phyloP scores from a whole-genome alignment of 2,329 filamentous ascomycete species.

The Talaromyces sp. region DNA sequence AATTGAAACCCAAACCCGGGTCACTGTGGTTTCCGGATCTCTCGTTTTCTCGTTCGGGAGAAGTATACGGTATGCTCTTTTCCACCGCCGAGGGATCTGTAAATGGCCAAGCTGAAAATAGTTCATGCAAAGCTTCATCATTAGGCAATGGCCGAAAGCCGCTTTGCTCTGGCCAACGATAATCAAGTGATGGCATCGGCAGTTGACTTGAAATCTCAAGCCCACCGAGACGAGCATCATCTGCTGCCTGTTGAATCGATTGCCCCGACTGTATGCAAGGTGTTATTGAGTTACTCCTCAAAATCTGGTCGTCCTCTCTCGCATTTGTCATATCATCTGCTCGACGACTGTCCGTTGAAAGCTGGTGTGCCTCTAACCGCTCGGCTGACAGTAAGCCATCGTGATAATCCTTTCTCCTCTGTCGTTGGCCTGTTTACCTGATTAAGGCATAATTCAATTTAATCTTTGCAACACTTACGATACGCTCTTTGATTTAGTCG shows the following conservation, averaged over 20 bases:
- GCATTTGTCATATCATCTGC: background rate
- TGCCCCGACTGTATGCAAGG: background rate
- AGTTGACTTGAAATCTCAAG: background rate
- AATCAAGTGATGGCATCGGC: background rate
- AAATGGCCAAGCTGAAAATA: background rate
- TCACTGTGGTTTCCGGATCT: background rate
- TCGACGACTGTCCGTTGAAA: background rate
- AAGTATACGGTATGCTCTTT: background rate
- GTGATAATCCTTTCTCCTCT: background rate
- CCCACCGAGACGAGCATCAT: background rate
- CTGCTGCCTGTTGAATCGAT: background rate
- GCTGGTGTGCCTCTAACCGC: background rate
- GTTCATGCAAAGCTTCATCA: background rate
- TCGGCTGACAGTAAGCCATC: conserved; percentile 1
- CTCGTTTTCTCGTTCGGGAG: background rate
- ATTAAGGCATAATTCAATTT: background rate
- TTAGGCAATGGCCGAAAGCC: background rate
- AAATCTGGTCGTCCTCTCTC: background rate
- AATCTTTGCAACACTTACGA: conserved; percentile 26
- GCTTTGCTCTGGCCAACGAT: background rate
- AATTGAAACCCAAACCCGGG: background rate
- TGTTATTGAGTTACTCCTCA: background rate
- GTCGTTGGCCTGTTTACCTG: background rate
- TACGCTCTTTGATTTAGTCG: conserved; percentile 35
- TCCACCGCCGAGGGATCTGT: background rate